phyloP scores from a whole-genome alignment of 164 flowering plant genomes.

The Malania oleifera region DNA sequence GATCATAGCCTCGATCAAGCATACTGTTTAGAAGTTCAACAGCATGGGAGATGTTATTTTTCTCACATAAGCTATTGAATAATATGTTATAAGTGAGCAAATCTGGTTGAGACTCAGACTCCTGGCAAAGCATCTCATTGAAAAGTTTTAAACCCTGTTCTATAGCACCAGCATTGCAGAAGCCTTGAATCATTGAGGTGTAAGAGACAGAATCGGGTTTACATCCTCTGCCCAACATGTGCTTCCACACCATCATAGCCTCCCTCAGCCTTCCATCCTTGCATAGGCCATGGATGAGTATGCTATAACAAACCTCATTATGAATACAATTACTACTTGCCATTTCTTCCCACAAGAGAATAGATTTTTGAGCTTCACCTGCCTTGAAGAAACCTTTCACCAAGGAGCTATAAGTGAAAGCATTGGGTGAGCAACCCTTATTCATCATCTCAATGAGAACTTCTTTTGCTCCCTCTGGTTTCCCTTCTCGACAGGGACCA shows the following conservation, averaged over 20 bases:
- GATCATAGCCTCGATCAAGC: constrained; percentile 79
- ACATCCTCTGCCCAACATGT: constrained; percentile 59
- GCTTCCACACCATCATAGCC: constrained; percentile 69
- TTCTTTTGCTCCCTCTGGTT: constrained; percentile 45
- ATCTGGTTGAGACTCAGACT: constrained; percentile 55
- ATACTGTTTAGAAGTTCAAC: constrained; percentile 59
- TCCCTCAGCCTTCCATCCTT: constrained; percentile 55
- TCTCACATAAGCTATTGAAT: constrained; percentile 57
- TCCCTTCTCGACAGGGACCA: constrained; percentile 65
- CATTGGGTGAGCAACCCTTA: constrained; percentile 58
- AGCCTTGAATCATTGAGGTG: constrained; percentile 76
- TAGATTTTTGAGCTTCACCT: constrained; percentile 49
- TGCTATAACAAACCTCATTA: constrained; percentile 63
- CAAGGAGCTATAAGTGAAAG: constrained; percentile 69
- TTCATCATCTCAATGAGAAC: constrained; percentile 48
- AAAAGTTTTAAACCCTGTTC: constrained; percentile 63
- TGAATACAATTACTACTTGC: constrained; percentile 23
- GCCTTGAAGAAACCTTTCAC: constrained; percentile 62
- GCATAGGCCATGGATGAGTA: constrained; percentile 73
- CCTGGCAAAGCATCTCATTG: constrained; percentile 69
- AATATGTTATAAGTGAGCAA: constrained; percentile 74
- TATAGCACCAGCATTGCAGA: constrained; percentile 56
- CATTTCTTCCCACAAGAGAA: constrained; percentile 73
- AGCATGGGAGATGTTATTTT: constrained; percentile 44
- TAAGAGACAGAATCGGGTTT: constrained; percentile 75